These are phyloP conservation scores for Stromatinia cepivora DNA, from an alignment of 2,329 filamentous ascomycete species.

Conservation along the genomic window DNA sequence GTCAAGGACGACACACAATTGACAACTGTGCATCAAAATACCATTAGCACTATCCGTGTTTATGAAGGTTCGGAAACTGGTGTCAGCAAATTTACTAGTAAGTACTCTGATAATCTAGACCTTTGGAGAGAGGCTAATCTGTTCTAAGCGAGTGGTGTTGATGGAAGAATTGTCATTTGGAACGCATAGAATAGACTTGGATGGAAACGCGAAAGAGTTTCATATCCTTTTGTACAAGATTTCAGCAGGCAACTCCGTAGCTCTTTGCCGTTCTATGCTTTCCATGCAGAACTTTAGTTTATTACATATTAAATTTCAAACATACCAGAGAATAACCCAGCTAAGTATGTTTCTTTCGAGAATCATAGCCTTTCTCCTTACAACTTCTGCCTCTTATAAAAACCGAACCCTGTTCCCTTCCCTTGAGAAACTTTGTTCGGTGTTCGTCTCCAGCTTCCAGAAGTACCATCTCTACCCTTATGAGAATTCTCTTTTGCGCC, in stretches of 20 bases:
- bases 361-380: background rate
- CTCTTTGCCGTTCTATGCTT: conserved; percentile 13
- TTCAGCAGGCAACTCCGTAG: conserved; percentile 1
- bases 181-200: conserved; percentile 50
- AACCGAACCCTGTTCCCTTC: background rate
- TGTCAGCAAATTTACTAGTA: conserved; percentile 84
- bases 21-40: conserved; percentile 96
- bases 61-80: conserved; percentile 66
- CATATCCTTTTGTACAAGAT: background rate
- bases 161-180: conserved; percentile 82
- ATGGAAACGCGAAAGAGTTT: conserved; percentile 27
- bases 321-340: conserved; percentile 20
- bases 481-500: background rate
- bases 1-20: conserved; percentile 88
- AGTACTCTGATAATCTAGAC: conserved; percentile 45
- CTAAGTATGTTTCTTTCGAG: conserved; percentile 18
- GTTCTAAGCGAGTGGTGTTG: conserved; percentile 71
- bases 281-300: conserved; percentile 15
- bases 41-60: conserved; percentile 78
- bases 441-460: background rate
- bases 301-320: conserved; percentile 19
- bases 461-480: background rate
- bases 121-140: conserved; percentile 38
- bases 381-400: background rate
- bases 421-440: background rate